Conservation (phyloP, 371 early-diverging fungal species). For the Lichtheimia ornata region DNA sequence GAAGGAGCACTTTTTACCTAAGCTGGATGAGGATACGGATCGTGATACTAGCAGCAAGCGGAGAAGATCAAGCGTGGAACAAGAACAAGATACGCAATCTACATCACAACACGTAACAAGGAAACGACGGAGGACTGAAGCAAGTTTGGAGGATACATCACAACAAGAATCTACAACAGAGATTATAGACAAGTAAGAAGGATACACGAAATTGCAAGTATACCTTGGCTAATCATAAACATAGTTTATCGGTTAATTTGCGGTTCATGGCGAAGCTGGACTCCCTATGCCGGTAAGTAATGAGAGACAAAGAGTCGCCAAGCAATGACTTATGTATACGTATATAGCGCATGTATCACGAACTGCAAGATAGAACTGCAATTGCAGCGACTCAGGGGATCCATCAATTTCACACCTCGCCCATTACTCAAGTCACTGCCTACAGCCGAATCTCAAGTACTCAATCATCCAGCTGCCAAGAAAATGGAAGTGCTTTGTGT, state of each 20-base stretch:
- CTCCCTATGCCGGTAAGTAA: constrained; percentile 40
- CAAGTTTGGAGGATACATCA: constrained; percentile 1
- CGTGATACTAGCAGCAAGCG: constrained; percentile 3
- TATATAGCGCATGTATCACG: constrained; percentile 43
- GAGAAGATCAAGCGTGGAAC: constrained; percentile 7
- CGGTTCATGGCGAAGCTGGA: constrained; percentile 50
- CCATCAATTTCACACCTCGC: constrained; percentile 28
- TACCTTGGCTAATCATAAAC: neutral
- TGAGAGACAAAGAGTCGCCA: neutral
- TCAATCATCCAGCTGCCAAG: constrained; percentile 44
- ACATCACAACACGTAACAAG: too few species aligned
- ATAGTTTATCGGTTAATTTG: constrained; percentile 41
- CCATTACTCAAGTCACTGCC: constrained; percentile 41
- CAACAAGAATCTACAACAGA: constrained; percentile 3
- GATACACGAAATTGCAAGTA: neutral
- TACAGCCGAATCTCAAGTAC: constrained; percentile 30
- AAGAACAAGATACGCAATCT: neutral
- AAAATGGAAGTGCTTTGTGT: constrained; percentile 51
- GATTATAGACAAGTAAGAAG: constrained; percentile 29
- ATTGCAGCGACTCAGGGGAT: constrained; percentile 27
- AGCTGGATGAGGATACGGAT: neutral
- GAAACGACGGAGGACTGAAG: constrained; percentile 19
- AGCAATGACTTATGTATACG: neutral
- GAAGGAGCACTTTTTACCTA: constrained; percentile 33
- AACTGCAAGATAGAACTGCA: constrained; percentile 48